These are phyloP conservation scores for Pistacia atlantica DNA, from an alignment of 345 rosid genomes.

Conservation along the genomic window DNA sequence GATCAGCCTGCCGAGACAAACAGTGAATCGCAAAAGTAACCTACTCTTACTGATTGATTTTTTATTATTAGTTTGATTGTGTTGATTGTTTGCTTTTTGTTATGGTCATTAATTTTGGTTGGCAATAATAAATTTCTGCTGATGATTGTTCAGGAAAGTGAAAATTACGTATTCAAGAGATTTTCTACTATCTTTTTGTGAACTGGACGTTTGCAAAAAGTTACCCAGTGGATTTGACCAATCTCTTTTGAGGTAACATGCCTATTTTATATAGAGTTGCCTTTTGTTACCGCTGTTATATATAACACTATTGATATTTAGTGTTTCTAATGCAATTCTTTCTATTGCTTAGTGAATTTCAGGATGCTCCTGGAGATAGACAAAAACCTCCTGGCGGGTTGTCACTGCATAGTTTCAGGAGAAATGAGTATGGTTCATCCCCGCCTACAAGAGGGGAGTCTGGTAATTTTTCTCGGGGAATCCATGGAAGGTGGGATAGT, in stretches of 20 bases:
- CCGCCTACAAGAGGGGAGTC: constrained; percentile 84
- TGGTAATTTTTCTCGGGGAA: constrained; percentile 52
- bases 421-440: constrained; percentile 84
- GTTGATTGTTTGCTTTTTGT: background rate
- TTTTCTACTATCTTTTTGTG: constrained; percentile 69
- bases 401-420: constrained; percentile 57
- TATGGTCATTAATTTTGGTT: background rate
- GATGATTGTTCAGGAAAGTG: constrained; percentile 52
- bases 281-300: background rate
- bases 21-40: constrained; percentile 47
- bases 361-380: constrained; percentile 64
- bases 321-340: constrained; percentile 10
- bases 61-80: background rate
- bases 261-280: background rate
- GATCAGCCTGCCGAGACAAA: constrained; percentile 42
- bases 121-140: constrained; percentile 14
- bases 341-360: constrained; percentile 53
- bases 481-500: constrained; percentile 85
- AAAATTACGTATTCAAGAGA: constrained; percentile 65
- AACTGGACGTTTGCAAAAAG: constrained; percentile 72
- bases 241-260: constrained; percentile 60
- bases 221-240: constrained; percentile 62
- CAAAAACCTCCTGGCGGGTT: constrained; percentile 57
- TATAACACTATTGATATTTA: constrained; percentile 18
- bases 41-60: background rate